Evolutionary conservation across 225 moss, liverwort and hornwort genomes (phyloP), one percentile per base, ranked within the genome.

Genomic region (Climacium dendroides): DNA sequence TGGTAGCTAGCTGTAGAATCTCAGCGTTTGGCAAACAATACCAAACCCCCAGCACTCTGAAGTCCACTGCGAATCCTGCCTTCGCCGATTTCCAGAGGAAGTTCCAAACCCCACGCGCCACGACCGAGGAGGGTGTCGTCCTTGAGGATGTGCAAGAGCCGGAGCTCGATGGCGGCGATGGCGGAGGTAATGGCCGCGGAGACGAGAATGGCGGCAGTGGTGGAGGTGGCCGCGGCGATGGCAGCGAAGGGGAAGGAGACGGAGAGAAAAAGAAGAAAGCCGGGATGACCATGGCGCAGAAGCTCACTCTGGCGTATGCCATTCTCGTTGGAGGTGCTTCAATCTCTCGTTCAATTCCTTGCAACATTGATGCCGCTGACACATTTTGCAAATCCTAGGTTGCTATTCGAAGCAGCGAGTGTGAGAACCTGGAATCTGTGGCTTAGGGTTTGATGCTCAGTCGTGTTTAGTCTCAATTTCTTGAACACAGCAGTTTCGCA

Each of bases 281-380:
- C 12, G 93, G 93, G 48, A 79, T 95, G 91, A 97, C 98, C 23
- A 92, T 91, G 85, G 93, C 98, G 78, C 98, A 98, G 93, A 98
- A 93, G 85, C 94, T 98, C 59, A 98, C 98, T 45, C 87, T 98
- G 81, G 95, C 89, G 23, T 98, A 97, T 48, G 98, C 97, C 15
- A 90, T 92, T 90, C 96, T 98, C 45, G 94, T 98, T 60, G 96
- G 95, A 85, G 94, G 98, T 93, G 93, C 89, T 53, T 65, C 81
- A 13, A 26, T 60, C 45, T 70, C 63, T 57, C 55, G 7, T 37
- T 85, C 53, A n/a, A 54, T 45, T 29, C 8, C 43, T 85, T 62
- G 78, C 37, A 50, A 59, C 52, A 13, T 41, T 24, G 35, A 18
- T 43, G 37, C 19, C 53, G 12, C 19, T 37, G 63, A 19, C 62